These are phyloP conservation scores for Boletus vinaceobasis DNA, from an alignment of 768 basidiomycete genomes.

Conservation along the genomic window DNA sequence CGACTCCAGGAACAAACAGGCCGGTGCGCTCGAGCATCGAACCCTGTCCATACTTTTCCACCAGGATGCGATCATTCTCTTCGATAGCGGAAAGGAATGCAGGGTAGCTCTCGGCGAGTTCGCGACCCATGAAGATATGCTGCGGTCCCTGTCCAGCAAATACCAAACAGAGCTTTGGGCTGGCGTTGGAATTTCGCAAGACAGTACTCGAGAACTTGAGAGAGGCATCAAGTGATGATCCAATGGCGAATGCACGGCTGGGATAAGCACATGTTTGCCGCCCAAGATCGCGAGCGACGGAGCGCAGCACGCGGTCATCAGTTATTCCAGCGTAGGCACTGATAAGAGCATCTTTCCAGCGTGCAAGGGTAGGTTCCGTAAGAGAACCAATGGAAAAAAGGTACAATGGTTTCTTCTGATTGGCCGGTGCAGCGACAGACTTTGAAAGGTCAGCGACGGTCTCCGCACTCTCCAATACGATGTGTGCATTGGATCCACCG, in stretches of 20 bases:
- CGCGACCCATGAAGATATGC: constrained; percentile 35
- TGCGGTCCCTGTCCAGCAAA: constrained; percentile 38
- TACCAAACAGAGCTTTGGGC: constrained; percentile 33
- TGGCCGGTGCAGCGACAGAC: background rate
- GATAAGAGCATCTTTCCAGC: constrained; percentile 25
- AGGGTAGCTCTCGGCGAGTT: constrained; percentile 31
- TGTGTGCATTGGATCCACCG: constrained; percentile 34
- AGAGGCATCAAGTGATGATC: constrained; percentile 16
- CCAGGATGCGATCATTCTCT: constrained; percentile 34
- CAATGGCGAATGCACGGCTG: constrained; percentile 25
- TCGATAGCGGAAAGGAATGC: constrained; percentile 29
- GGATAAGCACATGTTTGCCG: constrained; percentile 31
- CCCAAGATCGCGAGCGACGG: constrained; percentile 25
- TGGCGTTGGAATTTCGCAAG: constrained; percentile 19
- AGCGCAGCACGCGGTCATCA: constrained; percentile 24
- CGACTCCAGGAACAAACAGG: constrained; percentile 29
- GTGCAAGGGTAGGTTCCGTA: constrained; percentile 23
- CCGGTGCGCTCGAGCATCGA: constrained; percentile 35
- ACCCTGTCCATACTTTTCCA: constrained; percentile 23
- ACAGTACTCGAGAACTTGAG: constrained; percentile 31
- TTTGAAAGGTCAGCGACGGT: constrained; percentile 13
- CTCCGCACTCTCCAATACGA: constrained; percentile 29
- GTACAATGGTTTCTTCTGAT: constrained; percentile 18
- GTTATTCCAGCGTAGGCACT: constrained; percentile 14
- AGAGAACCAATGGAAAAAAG: constrained; percentile 28